phyloP scores from a whole-genome alignment of 257 asterid species.

The Salvia rosmarinus region DNA sequence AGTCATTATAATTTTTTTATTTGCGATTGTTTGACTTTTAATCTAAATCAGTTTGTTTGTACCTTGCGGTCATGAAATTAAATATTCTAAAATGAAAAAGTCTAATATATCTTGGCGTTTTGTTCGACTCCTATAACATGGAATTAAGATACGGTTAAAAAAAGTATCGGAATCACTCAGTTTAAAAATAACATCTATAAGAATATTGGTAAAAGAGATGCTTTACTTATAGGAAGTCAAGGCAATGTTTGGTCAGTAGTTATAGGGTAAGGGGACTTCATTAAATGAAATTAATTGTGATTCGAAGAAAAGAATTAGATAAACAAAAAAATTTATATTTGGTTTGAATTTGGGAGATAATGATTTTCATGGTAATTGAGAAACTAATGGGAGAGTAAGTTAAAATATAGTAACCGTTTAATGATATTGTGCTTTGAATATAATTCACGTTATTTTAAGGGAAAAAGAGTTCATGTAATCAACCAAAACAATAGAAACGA shows the following conservation, averaged over 20 bases:
- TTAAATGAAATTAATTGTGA: too few species aligned
- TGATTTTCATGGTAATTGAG: too few species aligned
- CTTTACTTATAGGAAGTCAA: not conserved
- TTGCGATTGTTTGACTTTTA: slow-evolving; percentile 8
- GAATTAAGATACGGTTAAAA: not conserved
- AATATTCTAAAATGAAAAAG: not conserved
- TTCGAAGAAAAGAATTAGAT: too few species aligned
- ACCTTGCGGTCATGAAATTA: not conserved
- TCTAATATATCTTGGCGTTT: slow-evolving; percentile 10
- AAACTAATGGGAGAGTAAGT: too few species aligned
- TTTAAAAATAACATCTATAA: not conserved
- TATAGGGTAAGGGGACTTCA: too few species aligned
- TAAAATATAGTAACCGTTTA: too few species aligned
- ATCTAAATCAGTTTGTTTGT: not conserved
- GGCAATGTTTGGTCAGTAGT: not conserved
- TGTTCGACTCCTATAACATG: not conserved
- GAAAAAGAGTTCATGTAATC: too few species aligned
- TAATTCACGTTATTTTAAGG: too few species aligned
- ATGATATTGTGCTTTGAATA: too few species aligned
- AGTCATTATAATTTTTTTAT: not conserved
- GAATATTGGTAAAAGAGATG: not conserved
- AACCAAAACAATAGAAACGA: too few species aligned
- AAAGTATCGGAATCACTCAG: not conserved
- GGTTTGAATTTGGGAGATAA: too few species aligned
- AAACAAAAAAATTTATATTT: too few species aligned